These are phyloP conservation scores for Arthrobotrys megalospora DNA, from an alignment of 2,329 filamentous ascomycete genomes.

Conservation along the genomic window DNA sequence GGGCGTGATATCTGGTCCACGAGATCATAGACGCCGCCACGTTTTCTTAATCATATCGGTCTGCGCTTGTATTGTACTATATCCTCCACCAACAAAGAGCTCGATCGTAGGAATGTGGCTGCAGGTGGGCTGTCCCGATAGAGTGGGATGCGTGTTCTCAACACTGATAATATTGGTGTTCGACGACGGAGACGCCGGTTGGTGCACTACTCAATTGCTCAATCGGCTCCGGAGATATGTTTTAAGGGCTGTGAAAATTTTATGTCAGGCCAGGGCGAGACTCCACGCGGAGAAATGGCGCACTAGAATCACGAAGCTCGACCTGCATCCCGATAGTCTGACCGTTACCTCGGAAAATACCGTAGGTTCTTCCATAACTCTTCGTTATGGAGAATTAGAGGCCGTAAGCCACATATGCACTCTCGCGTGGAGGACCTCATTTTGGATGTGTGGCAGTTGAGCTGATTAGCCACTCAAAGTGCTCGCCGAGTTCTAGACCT, in stretches of 20 bases:
- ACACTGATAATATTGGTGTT: slow-evolving; percentile 7
- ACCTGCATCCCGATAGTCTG: slow-evolving; percentile 1
- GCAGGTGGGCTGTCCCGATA: slow-evolving; percentile 7
- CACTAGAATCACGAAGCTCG: slow-evolving; percentile 13
- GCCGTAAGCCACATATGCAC: slow-evolving; percentile 54
- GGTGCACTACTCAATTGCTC: neutral
- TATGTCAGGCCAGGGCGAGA: slow-evolving; percentile 12
- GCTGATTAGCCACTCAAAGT: slow-evolving; percentile 6
- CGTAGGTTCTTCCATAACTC: slow-evolving; percentile 8
- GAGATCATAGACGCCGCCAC: slow-evolving; percentile 34
- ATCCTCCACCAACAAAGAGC: slow-evolving; percentile 6
- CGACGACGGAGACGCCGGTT: slow-evolving; percentile 37
- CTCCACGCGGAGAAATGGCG: slow-evolving; percentile 34
- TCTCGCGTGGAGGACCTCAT: slow-evolving; percentile 42
- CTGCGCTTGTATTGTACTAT: neutral
- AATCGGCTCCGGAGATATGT: slow-evolving; percentile 43
- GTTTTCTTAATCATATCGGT: slow-evolving; percentile 15
- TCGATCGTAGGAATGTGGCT: slow-evolving; percentile 36
- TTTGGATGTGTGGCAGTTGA: slow-evolving; percentile 58
- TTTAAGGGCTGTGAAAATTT: slow-evolving; percentile 16
- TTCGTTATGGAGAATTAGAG: slow-evolving; percentile 9
- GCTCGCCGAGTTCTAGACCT: slow-evolving; percentile 59
- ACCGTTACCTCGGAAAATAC: slow-evolving; percentile 7
- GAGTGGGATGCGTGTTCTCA: slow-evolving; percentile 11
- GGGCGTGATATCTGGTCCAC: neutral